Percentiles rank a stretch among this genome's conserved stretches.
Conservation (phyloP, 208 protist species). For the Leishmania turanica region DNA sequence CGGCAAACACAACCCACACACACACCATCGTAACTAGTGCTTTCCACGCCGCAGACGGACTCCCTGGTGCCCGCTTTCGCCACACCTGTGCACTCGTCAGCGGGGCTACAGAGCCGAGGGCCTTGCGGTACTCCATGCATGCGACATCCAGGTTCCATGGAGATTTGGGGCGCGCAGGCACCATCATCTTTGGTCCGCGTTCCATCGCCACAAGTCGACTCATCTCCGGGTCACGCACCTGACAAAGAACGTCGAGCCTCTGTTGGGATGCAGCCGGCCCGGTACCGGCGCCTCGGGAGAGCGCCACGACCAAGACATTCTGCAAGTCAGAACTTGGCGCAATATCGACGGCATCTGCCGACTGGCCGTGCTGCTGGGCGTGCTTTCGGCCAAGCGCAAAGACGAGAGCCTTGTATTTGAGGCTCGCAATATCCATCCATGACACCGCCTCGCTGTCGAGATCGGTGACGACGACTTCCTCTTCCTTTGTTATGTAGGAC, state of each 20-base stretch:
- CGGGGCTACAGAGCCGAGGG: conserved; percentile 4
- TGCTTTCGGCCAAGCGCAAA: conserved; percentile 23
- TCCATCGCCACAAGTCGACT: conserved; percentile 44
- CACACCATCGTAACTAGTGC: background rate
- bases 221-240: conserved; percentile 33
- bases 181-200: conserved; percentile 33
- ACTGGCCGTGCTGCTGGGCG: conserved; percentile 18
- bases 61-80: conserved; percentile 9
- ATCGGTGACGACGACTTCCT: conserved; percentile 40
- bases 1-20: background rate
- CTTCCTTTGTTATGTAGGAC: conserved; percentile 33
- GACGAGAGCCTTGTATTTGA: conserved; percentile 62
- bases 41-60: background rate
- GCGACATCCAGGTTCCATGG: conserved; percentile 18
- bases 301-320: conserved; percentile 42
- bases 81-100: conserved; percentile 30
- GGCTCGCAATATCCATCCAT: conserved; percentile 53
- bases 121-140: conserved; percentile 18
- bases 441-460: conserved; percentile 50
- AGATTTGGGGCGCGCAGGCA: conserved; percentile 21
- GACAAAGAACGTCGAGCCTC: conserved; percentile 28
- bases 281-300: conserved; percentile 2
- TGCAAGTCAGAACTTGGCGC: conserved; percentile 38
- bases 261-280: conserved; percentile 2
- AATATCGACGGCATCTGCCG: conserved; percentile 33